These are phyloP conservation scores for Tetrastigma voinierianum DNA, from an alignment of 164 flowering plant species.

Conservation along the genomic window DNA sequence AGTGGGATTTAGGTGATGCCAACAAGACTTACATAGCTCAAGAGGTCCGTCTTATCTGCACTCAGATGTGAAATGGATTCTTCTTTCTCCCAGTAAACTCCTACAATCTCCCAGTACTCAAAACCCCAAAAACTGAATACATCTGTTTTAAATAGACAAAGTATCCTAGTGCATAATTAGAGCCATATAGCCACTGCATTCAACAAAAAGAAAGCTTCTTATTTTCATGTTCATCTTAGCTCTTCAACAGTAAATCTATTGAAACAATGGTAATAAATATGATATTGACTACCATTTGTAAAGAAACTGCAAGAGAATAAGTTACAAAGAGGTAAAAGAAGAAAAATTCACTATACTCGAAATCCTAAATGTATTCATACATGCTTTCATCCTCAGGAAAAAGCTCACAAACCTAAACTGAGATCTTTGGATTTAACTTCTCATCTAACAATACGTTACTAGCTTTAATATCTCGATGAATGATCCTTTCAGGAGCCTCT, in stretches of 20 bases:
- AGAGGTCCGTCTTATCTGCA: constrained; percentile 50
- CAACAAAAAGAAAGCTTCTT: constrained; percentile 5
- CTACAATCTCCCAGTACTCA: constrained; percentile 81
- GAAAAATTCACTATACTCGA: constrained; percentile 75
- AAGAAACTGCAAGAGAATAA: neutral
- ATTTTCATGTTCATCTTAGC: neutral
- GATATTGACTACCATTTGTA: too few relatives aligned
- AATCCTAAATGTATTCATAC: constrained; percentile 62
- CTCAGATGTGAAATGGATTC: constrained; percentile 42
- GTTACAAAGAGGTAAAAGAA: neutral
- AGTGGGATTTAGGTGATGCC: too few relatives aligned
- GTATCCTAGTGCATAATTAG: constrained; percentile 83
- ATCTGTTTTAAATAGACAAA: constrained; percentile 78
- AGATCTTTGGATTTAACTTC: constrained; percentile 69
- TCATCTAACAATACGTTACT: constrained; percentile 80
- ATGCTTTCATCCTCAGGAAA: constrained; percentile 80
- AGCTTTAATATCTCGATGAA: constrained; percentile 91
- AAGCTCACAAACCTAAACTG: constrained; percentile 87
- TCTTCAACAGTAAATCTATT: neutral
- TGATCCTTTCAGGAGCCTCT: constrained; percentile 77
- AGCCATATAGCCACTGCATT: constrained; percentile 81
- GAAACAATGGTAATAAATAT: too few relatives aligned
- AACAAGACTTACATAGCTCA: constrained; percentile 64
- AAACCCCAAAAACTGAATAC: constrained; percentile 80
- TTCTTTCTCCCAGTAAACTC: constrained; percentile 83